These are phyloP conservation scores for Phytophthora sp. DNA, from an alignment of 352 stramenopile genomes.

Conservation along the genomic window DNA sequence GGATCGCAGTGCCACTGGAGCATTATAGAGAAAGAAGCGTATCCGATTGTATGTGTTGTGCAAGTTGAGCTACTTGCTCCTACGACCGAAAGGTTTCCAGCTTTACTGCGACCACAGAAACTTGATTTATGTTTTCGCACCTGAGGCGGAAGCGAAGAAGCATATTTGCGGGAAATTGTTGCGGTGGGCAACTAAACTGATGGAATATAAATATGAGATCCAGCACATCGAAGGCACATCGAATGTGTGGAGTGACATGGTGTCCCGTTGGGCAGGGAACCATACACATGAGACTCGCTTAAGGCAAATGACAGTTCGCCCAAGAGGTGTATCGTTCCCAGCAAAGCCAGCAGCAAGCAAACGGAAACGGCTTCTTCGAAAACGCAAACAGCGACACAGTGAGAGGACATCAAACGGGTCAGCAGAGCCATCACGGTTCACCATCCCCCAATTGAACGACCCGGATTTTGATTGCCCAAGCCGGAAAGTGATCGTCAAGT, in stretches of 20 bases:
- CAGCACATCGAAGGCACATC: neutral
- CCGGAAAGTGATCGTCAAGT: neutral
- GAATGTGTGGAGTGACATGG: neutral
- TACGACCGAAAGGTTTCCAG: neutral
- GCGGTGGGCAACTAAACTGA: neutral
- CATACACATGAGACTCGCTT: neutral
- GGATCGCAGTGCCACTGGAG: too few species aligned
- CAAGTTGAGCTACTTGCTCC: neutral
- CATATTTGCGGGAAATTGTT: neutral
- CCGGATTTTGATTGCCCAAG: constrained; percentile 13
- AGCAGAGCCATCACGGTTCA: too few species aligned
- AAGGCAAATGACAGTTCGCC: neutral
- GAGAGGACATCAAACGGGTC: too few species aligned
- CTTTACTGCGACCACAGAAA: neutral
- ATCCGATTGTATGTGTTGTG: neutral
- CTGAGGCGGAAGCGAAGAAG: too few species aligned
- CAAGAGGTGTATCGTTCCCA: too few species aligned
- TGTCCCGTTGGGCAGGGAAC: too few species aligned
- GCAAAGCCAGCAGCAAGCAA: neutral
- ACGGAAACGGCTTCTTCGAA: too few species aligned
- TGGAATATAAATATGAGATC: neutral
- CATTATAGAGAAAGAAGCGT: too few species aligned
- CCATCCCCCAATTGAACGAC: too few species aligned
- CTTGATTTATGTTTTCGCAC: too few species aligned
- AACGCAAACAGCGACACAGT: too few species aligned